Evolutionary conservation across 2,329 filamentous ascomycete genomes (phyloP).

Genomic region (Phaeosphaeria sp.): DNA sequence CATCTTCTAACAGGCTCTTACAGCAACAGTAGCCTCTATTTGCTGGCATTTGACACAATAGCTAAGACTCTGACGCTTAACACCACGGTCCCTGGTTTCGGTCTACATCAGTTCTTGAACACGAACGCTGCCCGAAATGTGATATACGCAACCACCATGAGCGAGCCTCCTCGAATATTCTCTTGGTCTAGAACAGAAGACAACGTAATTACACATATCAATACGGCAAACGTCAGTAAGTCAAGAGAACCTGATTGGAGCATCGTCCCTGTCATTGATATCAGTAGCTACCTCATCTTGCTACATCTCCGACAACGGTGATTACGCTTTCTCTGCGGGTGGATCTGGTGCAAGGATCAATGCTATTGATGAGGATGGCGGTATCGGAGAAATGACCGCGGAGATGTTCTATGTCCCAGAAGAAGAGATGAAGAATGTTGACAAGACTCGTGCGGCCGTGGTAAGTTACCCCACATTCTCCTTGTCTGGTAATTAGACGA

Average conservation of each 20-base stretch:
- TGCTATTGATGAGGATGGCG: constrained; percentile 4
- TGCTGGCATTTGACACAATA: constrained; percentile 7
- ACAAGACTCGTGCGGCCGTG: constrained; percentile 4
- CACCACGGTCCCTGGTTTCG: constrained; percentile 3
- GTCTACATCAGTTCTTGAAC: constrained; percentile 2
- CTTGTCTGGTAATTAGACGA: neutral
- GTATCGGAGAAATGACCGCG: neutral
- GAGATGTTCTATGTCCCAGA: constrained; percentile 6
- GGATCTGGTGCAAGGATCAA: constrained; percentile 6
- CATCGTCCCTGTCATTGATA: neutral
- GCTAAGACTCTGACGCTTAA: constrained; percentile 6
- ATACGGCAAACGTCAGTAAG: constrained; percentile 4
- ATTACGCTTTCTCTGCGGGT: constrained; percentile 3
- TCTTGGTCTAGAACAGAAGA: constrained; percentile 3
- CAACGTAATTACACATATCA: constrained; percentile 6
- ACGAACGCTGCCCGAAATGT: constrained; percentile 6
- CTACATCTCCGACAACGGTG: constrained; percentile 6
- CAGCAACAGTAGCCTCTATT: constrained; percentile 6
- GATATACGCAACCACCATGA: constrained; percentile 8
- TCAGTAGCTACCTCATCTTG: constrained; percentile 2
- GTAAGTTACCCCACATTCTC: neutral
- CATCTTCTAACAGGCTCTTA: constrained; percentile 6
- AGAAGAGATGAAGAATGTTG: constrained; percentile 2
- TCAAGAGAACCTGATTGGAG: neutral
- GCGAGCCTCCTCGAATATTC: constrained; percentile 6